Evolutionary conservation across 805 yeast genomes (phyloP), one percentile per base, ranked within the genome.

Genomic region (Candida oleophila): DNA sequence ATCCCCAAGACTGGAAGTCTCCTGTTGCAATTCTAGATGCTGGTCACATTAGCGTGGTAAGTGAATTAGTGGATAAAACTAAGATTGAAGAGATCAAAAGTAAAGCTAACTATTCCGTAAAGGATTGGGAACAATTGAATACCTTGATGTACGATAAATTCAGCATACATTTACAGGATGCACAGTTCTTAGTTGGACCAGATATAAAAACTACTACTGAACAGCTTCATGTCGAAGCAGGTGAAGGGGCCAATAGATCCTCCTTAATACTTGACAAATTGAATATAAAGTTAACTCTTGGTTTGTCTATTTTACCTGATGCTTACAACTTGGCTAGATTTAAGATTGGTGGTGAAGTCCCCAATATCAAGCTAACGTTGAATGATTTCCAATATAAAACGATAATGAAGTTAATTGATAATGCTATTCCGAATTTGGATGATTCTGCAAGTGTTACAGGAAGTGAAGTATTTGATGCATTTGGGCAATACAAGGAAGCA

Each of bases 21-120:
- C 95, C 97, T 0, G 96, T 96, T 53, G 88, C 91, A 3, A 81
- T 94, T 16, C 74, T 94, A 45, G 98, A 94, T 73, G 97, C 97
- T 5, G 99, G 99, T 59, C 97, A 92, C 63, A 85, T 95, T 20
- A 83, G 89, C 52, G 81, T 94, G 14, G 67, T 73, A 1, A 88
- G 96, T 60, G 94, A 91, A 55, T 74, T 92, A 36, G 94, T 83
- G 3, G 87, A 86, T 41, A 81, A 81, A 52, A 76, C 78, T 3
- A 81, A 80, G 40, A 77, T 90, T 22, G 82, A 83, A 43, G 83
- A 82, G 48, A 80, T 90, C 40, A 88, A 83, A 57, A 72, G 81
- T 21, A 81, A 87, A 58, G 73, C 74, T 4, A 68, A 67, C 49
- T 85, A 84, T 58, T 68, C 78, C 1, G 74, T 69, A 2, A 81